Evolutionary conservation across 345 rosid species (phyloP).

Genomic region (Leavenworthia alabamica): DNA sequence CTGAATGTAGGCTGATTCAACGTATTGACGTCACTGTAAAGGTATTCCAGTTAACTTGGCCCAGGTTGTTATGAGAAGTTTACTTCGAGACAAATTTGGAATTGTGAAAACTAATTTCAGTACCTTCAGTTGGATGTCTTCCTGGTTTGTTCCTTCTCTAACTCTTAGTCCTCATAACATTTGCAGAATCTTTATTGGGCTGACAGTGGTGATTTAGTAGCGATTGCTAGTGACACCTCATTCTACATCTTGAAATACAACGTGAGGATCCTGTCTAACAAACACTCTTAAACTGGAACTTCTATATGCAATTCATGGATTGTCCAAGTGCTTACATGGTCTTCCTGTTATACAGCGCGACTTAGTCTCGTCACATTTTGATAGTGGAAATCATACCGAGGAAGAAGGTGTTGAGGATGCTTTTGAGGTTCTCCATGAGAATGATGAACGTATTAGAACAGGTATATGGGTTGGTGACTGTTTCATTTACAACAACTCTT

Average conservation of each 20-base stretch:
- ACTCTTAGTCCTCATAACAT: conserved; percentile 2
- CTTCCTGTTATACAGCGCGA: conserved; percentile 61
- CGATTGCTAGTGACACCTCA: conserved; percentile 92
- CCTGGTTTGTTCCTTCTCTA: conserved; percentile 14
- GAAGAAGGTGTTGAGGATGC: conserved; percentile 99
- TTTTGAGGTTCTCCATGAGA: conserved; percentile 97
- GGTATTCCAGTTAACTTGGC: conserved; percentile 37
- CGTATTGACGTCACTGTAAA: conserved; percentile 96
- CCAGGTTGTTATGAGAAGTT: conserved; percentile 6
- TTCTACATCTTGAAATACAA: conserved; percentile 94
- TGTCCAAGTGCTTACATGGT: conserved; percentile 9
- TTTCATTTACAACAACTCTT: conserved; percentile 93
- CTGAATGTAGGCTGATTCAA: conserved; percentile 94
- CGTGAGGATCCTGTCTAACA: conserved; percentile 41
- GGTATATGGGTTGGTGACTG: conserved; percentile 99
- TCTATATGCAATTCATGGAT: background rate
- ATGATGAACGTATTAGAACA: conserved; percentile 96
- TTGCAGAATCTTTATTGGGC: conserved; percentile 97
- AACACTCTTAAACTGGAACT: background rate
- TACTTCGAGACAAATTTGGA: conserved; percentile 6
- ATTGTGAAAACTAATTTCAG: too few species aligned
- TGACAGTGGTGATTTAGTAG: conserved; percentile 96
- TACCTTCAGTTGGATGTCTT: background rate
- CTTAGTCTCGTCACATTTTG: conserved; percentile 74
- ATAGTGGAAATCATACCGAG: conserved; percentile 82